Evolutionary conservation across 805 yeast species (phyloP).

Genomic region (Nakazawaea laoshanensis): DNA sequence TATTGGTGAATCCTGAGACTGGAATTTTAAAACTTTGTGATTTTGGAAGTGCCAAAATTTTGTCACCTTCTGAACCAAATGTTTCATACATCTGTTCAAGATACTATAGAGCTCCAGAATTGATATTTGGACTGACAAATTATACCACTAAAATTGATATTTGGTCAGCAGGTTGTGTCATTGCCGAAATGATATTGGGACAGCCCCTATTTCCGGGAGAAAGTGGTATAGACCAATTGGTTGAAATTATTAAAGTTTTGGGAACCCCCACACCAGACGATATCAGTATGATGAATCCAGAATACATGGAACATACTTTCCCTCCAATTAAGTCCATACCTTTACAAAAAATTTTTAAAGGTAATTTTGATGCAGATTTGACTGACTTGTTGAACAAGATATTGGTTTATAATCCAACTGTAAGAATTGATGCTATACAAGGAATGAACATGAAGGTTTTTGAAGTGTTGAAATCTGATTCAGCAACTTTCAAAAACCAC

Average conservation of each 20-base stretch:
- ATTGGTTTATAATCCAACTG: constrained; percentile 61
- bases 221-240: constrained; percentile 94
- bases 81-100: constrained; percentile 95
- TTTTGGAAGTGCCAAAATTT: constrained; percentile 90
- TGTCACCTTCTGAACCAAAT: constrained; percentile 86
- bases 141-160: constrained; percentile 95
- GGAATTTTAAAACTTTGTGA: constrained; percentile 90
- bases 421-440: constrained; percentile 51
- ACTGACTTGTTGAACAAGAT: constrained; percentile 47
- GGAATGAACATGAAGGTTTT: constrained; percentile 47
- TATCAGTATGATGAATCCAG: constrained; percentile 91
- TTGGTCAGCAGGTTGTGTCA: constrained; percentile 97
- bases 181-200: constrained; percentile 93
- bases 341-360: constrained; percentile 53
- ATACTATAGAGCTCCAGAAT: constrained; percentile 95
- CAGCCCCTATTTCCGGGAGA: constrained; percentile 98
- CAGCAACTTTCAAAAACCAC: constrained; percentile 18
- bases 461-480: constrained; percentile 36
- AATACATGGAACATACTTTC: constrained; percentile 94
- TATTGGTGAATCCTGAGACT: constrained; percentile 75
- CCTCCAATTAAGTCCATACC: constrained; percentile 81
- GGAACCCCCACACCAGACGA: constrained; percentile 95
- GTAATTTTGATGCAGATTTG: constrained; percentile 39
- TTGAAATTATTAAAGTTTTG: constrained; percentile 88
- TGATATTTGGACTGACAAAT: constrained; percentile 94